phyloP scores from a whole-genome alignment of 768 basidiomycete genomes.

The Cystofilobasidium bisporidii region DNA sequence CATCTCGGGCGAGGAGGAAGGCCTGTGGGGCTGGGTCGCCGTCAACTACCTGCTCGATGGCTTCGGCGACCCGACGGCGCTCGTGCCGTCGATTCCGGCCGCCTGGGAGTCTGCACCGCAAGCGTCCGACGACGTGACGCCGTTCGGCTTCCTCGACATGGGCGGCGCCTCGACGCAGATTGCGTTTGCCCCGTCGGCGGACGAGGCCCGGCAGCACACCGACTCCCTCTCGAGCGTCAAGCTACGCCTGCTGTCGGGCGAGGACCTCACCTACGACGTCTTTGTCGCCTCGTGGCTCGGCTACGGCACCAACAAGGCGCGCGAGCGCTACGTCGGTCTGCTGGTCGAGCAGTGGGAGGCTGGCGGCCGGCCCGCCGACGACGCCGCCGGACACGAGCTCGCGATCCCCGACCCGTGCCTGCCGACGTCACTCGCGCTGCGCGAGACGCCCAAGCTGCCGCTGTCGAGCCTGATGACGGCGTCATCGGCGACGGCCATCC shows the following conservation, averaged over 20 bases:
- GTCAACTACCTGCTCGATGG: constrained; percentile 99
- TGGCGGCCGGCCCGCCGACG: constrained; percentile 24
- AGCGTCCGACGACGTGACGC: constrained; percentile 28
- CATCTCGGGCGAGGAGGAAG: constrained; percentile 96
- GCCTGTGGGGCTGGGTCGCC: constrained; percentile 96
- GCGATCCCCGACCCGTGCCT: constrained; percentile 76
- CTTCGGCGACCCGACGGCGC: constrained; percentile 46
- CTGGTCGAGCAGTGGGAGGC: constrained; percentile 53
- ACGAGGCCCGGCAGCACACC: constrained; percentile 44
- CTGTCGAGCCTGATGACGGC: constrained; percentile 38
- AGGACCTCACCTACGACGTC: constrained; percentile 79
- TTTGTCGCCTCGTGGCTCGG: constrained; percentile 99
- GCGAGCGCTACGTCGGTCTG: constrained; percentile 77
- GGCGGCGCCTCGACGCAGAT: constrained; percentile 98
- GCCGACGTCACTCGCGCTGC: constrained; percentile 59
- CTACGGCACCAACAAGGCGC: constrained; percentile 94
- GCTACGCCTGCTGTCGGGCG: constrained; percentile 68
- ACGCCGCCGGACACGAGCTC: background rate
- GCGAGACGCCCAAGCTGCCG: constrained; percentile 45
- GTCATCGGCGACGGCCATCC: constrained; percentile 37
- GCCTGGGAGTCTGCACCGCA: constrained; percentile 35
- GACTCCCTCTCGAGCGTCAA: constrained; percentile 62
- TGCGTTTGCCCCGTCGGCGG: constrained; percentile 74
- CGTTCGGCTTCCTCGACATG: constrained; percentile 96
- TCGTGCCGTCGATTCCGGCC: constrained; percentile 15